Conservation (phyloP, 108 stramenopile species). For the Schizochytrium sp. region DNA sequence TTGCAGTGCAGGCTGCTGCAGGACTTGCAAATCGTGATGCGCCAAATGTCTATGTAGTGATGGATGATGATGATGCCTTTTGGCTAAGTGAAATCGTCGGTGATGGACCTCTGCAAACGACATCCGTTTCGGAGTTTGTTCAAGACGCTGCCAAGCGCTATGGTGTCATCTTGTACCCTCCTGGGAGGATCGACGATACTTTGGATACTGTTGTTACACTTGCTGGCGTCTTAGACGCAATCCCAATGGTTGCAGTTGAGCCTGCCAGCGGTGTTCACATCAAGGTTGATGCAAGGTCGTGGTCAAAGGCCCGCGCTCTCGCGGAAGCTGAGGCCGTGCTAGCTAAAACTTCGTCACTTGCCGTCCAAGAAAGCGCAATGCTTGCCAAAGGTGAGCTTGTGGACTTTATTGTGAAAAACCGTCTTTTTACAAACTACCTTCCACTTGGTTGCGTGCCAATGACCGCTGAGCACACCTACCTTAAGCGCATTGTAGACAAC, state of each 20-base stretch:
- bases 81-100: not conserved
- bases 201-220: constrained; percentile 58
- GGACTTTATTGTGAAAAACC: constrained; percentile 62
- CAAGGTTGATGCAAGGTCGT: not conserved
- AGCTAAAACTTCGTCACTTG: not conserved
- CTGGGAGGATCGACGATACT: not conserved
- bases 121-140: not conserved
- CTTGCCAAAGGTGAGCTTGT: constrained; percentile 12
- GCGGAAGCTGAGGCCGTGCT: not conserved
- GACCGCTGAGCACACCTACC: constrained; percentile 56
- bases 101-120: not conserved
- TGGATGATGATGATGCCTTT: constrained; percentile 23
- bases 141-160: not conserved
- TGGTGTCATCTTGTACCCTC: not conserved
- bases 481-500: constrained; percentile 52
- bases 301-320: not conserved
- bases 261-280: not conserved
- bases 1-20: not conserved
- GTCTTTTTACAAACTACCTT: constrained; percentile 58
- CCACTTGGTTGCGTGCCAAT: constrained; percentile 52
- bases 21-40: not conserved
- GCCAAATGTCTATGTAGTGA: not conserved
- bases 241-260: not conserved
- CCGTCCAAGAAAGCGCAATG: not conserved
- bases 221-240: constrained; percentile 58